phyloP scores from a whole-genome alignment of 2,329 filamentous ascomycete species.

The Venturia asperata region DNA sequence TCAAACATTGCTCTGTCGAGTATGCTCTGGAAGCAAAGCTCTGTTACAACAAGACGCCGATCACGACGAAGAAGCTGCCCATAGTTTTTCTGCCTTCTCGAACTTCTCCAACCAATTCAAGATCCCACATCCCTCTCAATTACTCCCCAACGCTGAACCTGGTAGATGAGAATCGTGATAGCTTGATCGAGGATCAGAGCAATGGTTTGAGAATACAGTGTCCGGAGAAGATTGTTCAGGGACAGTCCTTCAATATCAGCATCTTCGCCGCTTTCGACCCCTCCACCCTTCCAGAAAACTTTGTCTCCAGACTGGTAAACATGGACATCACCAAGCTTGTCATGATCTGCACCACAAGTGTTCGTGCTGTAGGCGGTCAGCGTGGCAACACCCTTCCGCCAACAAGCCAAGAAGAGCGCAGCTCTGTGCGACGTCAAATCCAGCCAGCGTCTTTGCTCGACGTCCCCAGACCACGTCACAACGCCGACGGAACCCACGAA shows the following conservation, averaged over 20 bases:
- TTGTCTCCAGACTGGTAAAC: neutral
- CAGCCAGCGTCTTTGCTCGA: neutral
- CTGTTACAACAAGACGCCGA: neutral
- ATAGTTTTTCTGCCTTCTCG: slow-evolving; percentile 14
- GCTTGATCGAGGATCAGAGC: neutral
- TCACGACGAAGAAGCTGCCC: slow-evolving; percentile 11
- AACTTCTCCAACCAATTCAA: neutral
- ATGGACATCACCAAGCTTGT: slow-evolving; percentile 5
- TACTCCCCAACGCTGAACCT: neutral
- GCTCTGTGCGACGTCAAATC: slow-evolving; percentile 1
- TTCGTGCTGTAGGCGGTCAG: slow-evolving; percentile 1
- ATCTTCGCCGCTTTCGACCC: slow-evolving; percentile 1
- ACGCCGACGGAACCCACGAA: neutral
- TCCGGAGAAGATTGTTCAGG: slow-evolving; percentile 7
- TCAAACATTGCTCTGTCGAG: slow-evolving; percentile 7
- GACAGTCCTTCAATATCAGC: neutral
- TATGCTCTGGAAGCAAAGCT: slow-evolving; percentile 9
- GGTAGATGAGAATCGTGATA: neutral
- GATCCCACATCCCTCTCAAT: neutral
- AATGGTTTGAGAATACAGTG: neutral
- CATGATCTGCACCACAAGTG: slow-evolving; percentile 3
- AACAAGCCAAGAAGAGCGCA: slow-evolving; percentile 4
- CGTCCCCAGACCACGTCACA: neutral
- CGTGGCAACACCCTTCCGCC: neutral
- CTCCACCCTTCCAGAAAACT: neutral